A percentile compares a stretch with the other conserved stretches of the same genome.
phyloP scores from a whole-genome alignment of 2,329 filamentous ascomycete genomes.

The Uncinocarpus reesii region DNA sequence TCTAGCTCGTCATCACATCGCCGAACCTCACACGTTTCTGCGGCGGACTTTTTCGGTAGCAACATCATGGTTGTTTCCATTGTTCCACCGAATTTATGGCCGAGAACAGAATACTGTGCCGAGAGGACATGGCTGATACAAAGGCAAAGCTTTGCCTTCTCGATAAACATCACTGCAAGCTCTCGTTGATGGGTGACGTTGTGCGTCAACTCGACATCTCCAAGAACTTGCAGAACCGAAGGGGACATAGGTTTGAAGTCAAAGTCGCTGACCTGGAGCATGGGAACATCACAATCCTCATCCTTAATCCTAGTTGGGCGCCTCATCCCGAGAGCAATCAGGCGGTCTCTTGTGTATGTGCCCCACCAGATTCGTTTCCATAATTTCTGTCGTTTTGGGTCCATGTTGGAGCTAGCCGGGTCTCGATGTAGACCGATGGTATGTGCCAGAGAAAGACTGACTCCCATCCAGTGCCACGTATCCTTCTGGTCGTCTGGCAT shows the following conservation, averaged over 20 bases:
- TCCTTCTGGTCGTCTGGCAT: slow-evolving; percentile 95
- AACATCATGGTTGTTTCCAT: slow-evolving; percentile 79
- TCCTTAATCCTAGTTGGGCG: slow-evolving; percentile 85
- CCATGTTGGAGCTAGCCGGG: slow-evolving; percentile 66
- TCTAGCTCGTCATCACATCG: slow-evolving; percentile 69
- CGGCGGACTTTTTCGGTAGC: slow-evolving; percentile 74
- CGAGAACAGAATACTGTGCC: slow-evolving; percentile 83
- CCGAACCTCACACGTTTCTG: slow-evolving; percentile 70
- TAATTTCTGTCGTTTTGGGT: slow-evolving; percentile 60
- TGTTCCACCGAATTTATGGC: slow-evolving; percentile 61
- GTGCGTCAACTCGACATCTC: slow-evolving; percentile 59
- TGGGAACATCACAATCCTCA: slow-evolving; percentile 86
- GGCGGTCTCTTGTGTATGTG: slow-evolving; percentile 85
- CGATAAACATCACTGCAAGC: slow-evolving; percentile 78
- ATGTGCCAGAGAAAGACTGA: slow-evolving; percentile 83
- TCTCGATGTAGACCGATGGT: slow-evolving; percentile 89
- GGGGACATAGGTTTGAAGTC: slow-evolving; percentile 61
- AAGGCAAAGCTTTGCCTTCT: slow-evolving; percentile 80
- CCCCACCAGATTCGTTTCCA: slow-evolving; percentile 99
- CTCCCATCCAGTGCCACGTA: slow-evolving; percentile 98
- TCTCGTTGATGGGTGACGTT: slow-evolving; percentile 64
- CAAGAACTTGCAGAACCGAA: slow-evolving; percentile 56
- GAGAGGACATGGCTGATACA: slow-evolving; percentile 83
- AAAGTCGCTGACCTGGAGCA: slow-evolving; percentile 77
- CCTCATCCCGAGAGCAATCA: slow-evolving; percentile 88